A percentile compares a stretch with the other conserved stretches of the same genome.
Conservation (phyloP, 164 flowering plant genomes). For the Aristolochia californica region DNA sequence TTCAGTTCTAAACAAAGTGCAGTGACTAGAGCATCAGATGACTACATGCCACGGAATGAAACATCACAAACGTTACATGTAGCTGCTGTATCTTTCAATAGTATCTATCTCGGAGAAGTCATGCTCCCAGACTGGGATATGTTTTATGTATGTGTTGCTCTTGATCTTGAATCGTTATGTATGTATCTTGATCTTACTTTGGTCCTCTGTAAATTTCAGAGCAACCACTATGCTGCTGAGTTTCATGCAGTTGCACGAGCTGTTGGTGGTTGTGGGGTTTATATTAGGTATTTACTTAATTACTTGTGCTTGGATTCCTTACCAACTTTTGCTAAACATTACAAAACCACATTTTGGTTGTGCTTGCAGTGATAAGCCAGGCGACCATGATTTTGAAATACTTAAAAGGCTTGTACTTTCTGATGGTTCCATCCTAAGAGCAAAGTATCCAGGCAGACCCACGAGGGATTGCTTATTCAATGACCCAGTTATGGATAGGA, state of each 20-base stretch:
- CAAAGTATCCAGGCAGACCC: slow-evolving; percentile 55
- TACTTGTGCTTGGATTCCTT: too few species aligned
- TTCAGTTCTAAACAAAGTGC: slow-evolving; percentile 41
- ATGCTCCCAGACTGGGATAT: slow-evolving; percentile 76
- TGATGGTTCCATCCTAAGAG: slow-evolving; percentile 68
- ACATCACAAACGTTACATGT: slow-evolving; percentile 43
- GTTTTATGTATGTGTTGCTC: slow-evolving; percentile 43
- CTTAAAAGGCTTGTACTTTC: slow-evolving; percentile 66
- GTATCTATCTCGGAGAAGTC: slow-evolving; percentile 61
- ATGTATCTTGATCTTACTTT: too few species aligned
- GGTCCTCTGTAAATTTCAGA: slow-evolving; percentile 22
- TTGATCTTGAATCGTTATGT: neutral
- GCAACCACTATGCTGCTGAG: slow-evolving; percentile 48
- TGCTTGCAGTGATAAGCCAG: slow-evolving; percentile 52
- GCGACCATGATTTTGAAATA: slow-evolving; percentile 49
- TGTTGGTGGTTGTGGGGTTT: slow-evolving; percentile 55
- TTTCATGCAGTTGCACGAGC: slow-evolving; percentile 66
- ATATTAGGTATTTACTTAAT: slow-evolving; percentile 37
- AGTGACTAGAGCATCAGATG: slow-evolving; percentile 58
- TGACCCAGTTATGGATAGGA: slow-evolving; percentile 60
- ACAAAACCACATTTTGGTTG: neutral
- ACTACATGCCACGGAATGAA: slow-evolving; percentile 42
- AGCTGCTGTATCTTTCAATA: slow-evolving; percentile 60
- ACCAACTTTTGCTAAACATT: neutral
- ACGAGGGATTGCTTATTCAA: slow-evolving; percentile 50